Evolutionary conservation across 1,139 yeast genomes (phyloP), one percentile per base, ranked within the genome.

Genomic region (Geotrichum europaeum): DNA sequence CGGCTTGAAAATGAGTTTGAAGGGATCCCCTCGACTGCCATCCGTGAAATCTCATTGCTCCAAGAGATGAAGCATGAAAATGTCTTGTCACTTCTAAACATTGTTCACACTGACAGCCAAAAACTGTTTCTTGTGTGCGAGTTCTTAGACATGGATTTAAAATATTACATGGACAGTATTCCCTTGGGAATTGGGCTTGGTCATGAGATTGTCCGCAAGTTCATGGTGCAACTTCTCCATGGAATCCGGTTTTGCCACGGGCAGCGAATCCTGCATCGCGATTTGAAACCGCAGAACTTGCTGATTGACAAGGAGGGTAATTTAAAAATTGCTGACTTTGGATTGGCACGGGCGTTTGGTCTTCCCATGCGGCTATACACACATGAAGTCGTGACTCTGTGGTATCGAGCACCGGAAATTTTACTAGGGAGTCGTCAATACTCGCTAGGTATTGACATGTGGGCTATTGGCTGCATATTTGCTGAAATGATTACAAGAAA

Each of bases 341-440:
- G 99, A 22, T 80, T 94, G 61, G 99, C 99, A 0, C 79, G 99
- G 65, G 97, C 97, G 0, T 92, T 90, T 75, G 99, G 98, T 57
- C 97, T 94, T 13, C 98, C 99, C 1, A 79, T 92, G 65, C 82
- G 97, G 72, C 96, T 97, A 1, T 94, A 92, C 73, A 92, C 98
- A 12, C 97, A 92, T 76, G 98, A 94, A 73, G 97, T 94, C 64
- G 99, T 95, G 59, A 94, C 99, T 0, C 79, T 94, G 67, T 94
- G 99, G 99, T 94, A 94, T 75, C 81, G 99, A 68, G 92, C 98
- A 0, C 99, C 99, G 0, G 99, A 94, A 73, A 90, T 94, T 63
- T 79, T 94, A 65, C 80, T 94, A 50, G 99, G 99, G 43, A 97
- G 97, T 22, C 89, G 95, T 67, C 98, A 94, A 74, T 94, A 94